Conservation (phyloP, 2,329 filamentous ascomycete genomes). For the Exophiala spinifera region DNA sequence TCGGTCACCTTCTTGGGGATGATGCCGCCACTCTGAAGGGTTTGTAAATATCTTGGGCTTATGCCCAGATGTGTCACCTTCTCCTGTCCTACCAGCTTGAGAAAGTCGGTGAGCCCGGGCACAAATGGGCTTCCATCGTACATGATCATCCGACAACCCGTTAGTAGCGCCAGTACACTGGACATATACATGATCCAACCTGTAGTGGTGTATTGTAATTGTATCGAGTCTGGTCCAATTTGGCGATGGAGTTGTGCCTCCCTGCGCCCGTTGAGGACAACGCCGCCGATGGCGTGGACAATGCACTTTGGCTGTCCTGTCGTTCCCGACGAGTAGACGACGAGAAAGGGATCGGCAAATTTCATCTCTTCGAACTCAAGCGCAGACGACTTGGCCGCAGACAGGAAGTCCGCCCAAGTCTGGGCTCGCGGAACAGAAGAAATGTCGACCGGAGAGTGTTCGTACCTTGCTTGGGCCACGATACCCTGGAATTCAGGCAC, state of each 20-base stretch:
- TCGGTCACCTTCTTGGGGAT: conserved; percentile 61
- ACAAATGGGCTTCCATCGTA: conserved; percentile 82
- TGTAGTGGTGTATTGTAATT: conserved; percentile 64
- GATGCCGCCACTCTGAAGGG: conserved; percentile 64
- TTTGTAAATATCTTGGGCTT: conserved; percentile 69
- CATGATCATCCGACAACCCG: conserved; percentile 62
- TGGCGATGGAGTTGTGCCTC: conserved; percentile 58
- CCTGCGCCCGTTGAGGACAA: conserved; percentile 47
- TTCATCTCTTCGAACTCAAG: conserved; percentile 43
- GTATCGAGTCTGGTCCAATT: conserved; percentile 42
- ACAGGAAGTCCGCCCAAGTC: conserved; percentile 43
- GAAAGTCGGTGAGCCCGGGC: conserved; percentile 62
- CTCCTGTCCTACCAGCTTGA: conserved; percentile 61
- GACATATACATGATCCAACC: conserved; percentile 82
- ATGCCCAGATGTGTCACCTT: conserved; percentile 66
- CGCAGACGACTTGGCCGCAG: conserved; percentile 28
- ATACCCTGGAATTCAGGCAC: conserved; percentile 61
- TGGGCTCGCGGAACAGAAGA: conserved; percentile 47
- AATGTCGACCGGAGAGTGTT: conserved; percentile 55
- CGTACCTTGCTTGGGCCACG: conserved; percentile 65
- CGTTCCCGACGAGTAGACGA: conserved; percentile 76
- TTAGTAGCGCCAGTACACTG: conserved; percentile 57
- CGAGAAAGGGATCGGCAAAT: conserved; percentile 72
- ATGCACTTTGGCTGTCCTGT: conserved; percentile 84
- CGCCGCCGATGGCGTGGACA: conserved; percentile 61